Evolutionary conservation across 176 grass and related monocot species (phyloP), one percentile per base, ranked within the genome.

Genomic region (Aegilops bicornis): DNA sequence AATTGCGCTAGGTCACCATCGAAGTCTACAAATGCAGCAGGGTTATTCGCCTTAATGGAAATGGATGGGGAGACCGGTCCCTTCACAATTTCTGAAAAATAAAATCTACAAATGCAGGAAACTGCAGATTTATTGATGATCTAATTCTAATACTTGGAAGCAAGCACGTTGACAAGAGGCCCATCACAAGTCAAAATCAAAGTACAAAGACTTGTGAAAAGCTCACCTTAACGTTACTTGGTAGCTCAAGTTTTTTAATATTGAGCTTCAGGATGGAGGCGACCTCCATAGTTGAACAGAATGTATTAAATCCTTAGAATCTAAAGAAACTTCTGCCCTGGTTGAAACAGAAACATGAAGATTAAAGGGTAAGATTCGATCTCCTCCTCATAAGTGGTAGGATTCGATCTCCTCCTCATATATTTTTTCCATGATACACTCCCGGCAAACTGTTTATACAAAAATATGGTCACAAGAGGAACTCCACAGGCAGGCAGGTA

Each of bases 241-340:
- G 35, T 52, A 96, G 85, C 71, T 77, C 84, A 82, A 96, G 92
- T n/a, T 84, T 96, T 96, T 32, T 8, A 63, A 76, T 82, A 35
- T 96, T 91, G 84, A 93, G 94, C 73, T 89, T 96, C 79, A 91
- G 97, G 40, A 99, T 86, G 2, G 85, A 93, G 16, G 93, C 93
- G 80, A 91, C 30, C 16, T 91, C 83, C 61, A 99, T 25, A 77
- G 56, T 88, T 60, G 6, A 61, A 83, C 16, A 36, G 12, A 79
- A 23, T 29, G 19, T 61, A 88, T 56, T 50, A 40, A 50, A 89
- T 69, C 33, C 25, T 3, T 47, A 27, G 25, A 48, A 75, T 48
- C 13, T 62, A 43, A 40, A 40, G 37, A 40, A 10, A 40, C 37
- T 40, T 40, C 37, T 40, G 37, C 37, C 37, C 1, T 40, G 8